Percentiles rank a stretch among this genome's conserved stretches.
phyloP scores from a whole-genome alignment of 2,329 filamentous ascomycete species.

The Clarireedia monteithiana region DNA sequence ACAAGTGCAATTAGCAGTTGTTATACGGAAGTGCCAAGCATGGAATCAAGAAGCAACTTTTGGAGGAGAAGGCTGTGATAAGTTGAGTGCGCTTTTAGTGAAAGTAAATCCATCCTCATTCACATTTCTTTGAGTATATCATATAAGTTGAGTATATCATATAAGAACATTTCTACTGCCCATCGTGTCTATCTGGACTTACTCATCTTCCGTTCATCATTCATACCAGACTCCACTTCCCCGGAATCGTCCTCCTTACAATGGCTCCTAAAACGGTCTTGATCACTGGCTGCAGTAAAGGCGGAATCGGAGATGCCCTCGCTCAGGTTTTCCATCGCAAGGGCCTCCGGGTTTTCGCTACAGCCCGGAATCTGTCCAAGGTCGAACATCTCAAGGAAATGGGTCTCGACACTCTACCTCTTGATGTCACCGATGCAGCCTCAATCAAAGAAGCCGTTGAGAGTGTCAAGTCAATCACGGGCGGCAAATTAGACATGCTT shows the following conservation, averaged over 20 bases:
- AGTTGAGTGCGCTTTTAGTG: no score
- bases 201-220: no score
- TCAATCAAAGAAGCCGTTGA: slow-evolving; percentile 31
- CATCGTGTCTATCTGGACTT: no score
- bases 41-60: no score
- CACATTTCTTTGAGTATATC: no score
- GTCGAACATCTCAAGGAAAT: slow-evolving; percentile 22
- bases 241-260: neutral
- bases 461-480: slow-evolving; percentile 28
- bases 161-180: no score
- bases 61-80: no score
- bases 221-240: no score
- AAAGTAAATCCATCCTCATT: no score
- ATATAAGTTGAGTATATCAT: no score
- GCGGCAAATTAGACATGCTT: slow-evolving; percentile 33
- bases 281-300: slow-evolving; percentile 34
- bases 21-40: no score
- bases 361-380: slow-evolving; percentile 33
- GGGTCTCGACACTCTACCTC: slow-evolving; percentile 29
- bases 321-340: slow-evolving; percentile 31
- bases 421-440: slow-evolving; percentile 34
- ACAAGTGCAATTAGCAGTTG: no score
- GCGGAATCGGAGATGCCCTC: slow-evolving; percentile 35
- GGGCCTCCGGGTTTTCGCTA: slow-evolving; percentile 34
- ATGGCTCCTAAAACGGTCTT: slow-evolving; percentile 25